Conservation (phyloP, 2,329 filamentous ascomycete genomes). For the Xylariaceae sp. region DNA sequence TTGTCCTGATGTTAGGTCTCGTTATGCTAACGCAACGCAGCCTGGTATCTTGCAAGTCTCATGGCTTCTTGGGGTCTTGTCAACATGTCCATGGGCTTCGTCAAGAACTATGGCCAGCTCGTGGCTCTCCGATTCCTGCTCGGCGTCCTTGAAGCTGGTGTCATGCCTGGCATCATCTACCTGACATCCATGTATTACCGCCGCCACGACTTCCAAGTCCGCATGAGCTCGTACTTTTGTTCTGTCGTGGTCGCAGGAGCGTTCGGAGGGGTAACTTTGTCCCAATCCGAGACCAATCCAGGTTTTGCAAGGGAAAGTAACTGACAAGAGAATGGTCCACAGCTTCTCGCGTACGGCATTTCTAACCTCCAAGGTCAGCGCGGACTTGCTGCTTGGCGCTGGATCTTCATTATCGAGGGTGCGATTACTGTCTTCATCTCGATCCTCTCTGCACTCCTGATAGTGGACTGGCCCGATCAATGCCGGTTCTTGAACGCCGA, state of each 20-base stretch:
- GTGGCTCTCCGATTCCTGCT: conserved; percentile 44
- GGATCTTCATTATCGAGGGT: conserved; percentile 44
- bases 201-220: conserved; percentile 47
- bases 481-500: conserved; percentile 43
- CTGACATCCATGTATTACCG: conserved; percentile 49
- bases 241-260: conserved; percentile 41
- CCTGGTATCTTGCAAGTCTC: conserved; percentile 35
- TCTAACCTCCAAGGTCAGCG: conserved; percentile 41
- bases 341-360: conserved; percentile 49
- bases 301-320: not conserved
- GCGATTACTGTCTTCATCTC: conserved; percentile 35
- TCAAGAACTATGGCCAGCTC: conserved; percentile 38
- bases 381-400: conserved; percentile 47
- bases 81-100: conserved; percentile 46
- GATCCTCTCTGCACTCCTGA: conserved; percentile 38
- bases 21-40: not conserved
- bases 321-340: not conserved
- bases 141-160: conserved; percentile 45
- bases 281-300: not conserved
- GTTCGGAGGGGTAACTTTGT: conserved; percentile 37
- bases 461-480: conserved; percentile 50
- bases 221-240: conserved; percentile 43
- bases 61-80: conserved; percentile 46
- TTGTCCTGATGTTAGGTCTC: not conserved
- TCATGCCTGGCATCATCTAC: conserved; percentile 46